These are phyloP conservation scores for Saccharomyces pastorianus DNA, from an alignment of 1,139 yeast genomes.

Conservation along the genomic window DNA sequence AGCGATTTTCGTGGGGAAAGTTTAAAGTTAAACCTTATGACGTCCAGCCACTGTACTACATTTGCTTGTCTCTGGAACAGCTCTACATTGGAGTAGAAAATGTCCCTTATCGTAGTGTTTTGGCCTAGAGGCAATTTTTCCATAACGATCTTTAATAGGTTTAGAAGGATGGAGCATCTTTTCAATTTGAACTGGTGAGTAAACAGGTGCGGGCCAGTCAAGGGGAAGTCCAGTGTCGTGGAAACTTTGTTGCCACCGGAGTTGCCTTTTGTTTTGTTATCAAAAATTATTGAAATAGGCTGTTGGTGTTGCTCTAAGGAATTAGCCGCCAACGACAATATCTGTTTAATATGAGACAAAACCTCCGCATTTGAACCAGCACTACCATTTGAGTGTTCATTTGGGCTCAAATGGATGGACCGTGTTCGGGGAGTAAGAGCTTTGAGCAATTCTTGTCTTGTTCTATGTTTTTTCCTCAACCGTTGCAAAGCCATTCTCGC, in stretches of 20 bases:
- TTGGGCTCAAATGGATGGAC: not conserved
- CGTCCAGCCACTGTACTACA: constrained; percentile 21
- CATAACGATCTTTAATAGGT: constrained; percentile 13
- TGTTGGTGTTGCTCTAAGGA: constrained; percentile 10
- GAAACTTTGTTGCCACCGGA: constrained; percentile 4
- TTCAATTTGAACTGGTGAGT: constrained; percentile 2
- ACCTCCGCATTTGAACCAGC: constrained; percentile 1
- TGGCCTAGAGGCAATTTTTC: constrained; percentile 6
- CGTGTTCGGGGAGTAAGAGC: not conserved
- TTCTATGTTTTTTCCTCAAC: not conserved
- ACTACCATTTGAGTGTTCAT: not conserved
- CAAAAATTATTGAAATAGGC: constrained; percentile 6
- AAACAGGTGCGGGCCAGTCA: not conserved
- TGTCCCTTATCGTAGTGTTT: constrained; percentile 28
- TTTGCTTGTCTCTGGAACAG: constrained; percentile 23
- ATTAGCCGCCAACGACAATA: constrained; percentile 7
- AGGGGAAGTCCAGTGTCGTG: not conserved
- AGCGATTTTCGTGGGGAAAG: constrained; percentile 15
- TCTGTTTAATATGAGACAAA: constrained; percentile 8
- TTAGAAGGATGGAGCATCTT: constrained; percentile 14
- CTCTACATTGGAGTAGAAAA: constrained; percentile 31
- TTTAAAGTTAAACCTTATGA: constrained; percentile 16
- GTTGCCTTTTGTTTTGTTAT: not conserved
- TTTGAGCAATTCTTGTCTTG: not conserved
- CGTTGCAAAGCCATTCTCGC: not conserved